These are phyloP conservation scores for Monosporascus cannonballus DNA, from an alignment of 2,329 filamentous ascomycete species.

Conservation along the genomic window DNA sequence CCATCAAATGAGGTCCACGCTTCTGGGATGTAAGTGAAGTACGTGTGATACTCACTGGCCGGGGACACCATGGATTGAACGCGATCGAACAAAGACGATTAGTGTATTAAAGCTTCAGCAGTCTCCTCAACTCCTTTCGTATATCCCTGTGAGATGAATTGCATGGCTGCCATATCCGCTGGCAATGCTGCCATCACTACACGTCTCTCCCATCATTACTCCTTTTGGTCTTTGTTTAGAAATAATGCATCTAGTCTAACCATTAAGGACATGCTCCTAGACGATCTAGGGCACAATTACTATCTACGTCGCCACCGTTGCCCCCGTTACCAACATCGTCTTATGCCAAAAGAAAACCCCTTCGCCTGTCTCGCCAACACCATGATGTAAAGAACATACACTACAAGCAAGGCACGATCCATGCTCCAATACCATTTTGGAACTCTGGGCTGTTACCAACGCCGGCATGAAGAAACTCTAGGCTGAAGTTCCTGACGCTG, in stretches of 20 bases:
- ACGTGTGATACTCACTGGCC: neutral
- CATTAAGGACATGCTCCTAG: neutral
- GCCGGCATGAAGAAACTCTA: slow-evolving; percentile 25
- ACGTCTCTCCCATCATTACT: neutral
- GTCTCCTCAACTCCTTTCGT: neutral
- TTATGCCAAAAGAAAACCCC: neutral
- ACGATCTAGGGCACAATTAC: neutral
- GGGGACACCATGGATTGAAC: neutral
- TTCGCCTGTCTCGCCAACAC: neutral
- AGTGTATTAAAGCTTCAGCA: neutral
- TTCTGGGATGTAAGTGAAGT: neutral
- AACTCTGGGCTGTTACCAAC: slow-evolving; percentile 20
- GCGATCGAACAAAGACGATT: no score
- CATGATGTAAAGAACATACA: neutral
- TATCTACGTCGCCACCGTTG: neutral
- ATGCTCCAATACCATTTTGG: slow-evolving; percentile 23
- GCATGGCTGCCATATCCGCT: neutral
- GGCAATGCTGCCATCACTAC: neutral
- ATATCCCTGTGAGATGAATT: neutral
- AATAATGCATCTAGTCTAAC: neutral
- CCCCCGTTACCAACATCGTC: neutral
- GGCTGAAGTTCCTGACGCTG: slow-evolving; percentile 21
- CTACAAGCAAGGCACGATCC: slow-evolving; percentile 22
- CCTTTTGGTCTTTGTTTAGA: neutral
- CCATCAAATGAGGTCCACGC: no score